Percentiles rank a stretch among this genome's conserved stretches.
These are phyloP conservation scores for Colletotrichum sp. DNA, from an alignment of 2,329 filamentous ascomycete species.

Conservation along the genomic window DNA sequence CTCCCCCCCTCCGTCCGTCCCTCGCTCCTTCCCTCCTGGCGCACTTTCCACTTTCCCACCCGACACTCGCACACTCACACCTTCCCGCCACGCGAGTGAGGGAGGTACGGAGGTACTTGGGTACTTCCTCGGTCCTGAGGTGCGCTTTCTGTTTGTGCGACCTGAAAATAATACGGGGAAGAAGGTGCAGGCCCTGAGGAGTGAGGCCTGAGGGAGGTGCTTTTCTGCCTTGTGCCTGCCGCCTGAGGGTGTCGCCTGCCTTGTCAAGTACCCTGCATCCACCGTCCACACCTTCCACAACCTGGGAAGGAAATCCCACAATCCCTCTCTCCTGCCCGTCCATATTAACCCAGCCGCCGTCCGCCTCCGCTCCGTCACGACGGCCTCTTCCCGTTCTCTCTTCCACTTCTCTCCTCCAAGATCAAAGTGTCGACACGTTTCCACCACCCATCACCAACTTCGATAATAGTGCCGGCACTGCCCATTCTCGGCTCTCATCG, in stretches of 20 bases:
- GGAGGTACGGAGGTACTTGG: not conserved
- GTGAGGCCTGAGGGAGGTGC: not conserved
- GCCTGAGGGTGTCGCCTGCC: not conserved
- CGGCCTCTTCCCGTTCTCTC: not conserved
- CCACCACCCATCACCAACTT: not conserved
- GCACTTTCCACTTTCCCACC: not conserved
- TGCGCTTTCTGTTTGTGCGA: not conserved
- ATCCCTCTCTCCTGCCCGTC: slow-evolving; percentile 5
- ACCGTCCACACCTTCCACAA: not conserved
- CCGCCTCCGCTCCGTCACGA: slow-evolving; percentile 7
- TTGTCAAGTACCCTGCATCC: not conserved
- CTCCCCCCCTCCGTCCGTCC: not conserved
- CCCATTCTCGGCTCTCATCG: not conserved
- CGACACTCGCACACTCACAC: not conserved
- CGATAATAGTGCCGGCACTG: not conserved
- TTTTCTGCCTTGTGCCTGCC: not conserved
- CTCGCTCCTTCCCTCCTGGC: not conserved
- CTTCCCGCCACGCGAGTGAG: slow-evolving; percentile 17
- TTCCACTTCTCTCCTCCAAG: not conserved
- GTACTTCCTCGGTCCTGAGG: not conserved
- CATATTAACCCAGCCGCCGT: slow-evolving; percentile 19
- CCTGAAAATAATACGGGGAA: slow-evolving; percentile 14
- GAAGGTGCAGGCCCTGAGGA: not conserved
- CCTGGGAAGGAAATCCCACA: not conserved
- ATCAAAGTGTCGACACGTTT: not conserved